A percentile compares a stretch with the other conserved stretches of the same genome.
phyloP scores from a whole-genome alignment of 192 early-diverging fungal species.

The Phycomyces nitens region DNA sequence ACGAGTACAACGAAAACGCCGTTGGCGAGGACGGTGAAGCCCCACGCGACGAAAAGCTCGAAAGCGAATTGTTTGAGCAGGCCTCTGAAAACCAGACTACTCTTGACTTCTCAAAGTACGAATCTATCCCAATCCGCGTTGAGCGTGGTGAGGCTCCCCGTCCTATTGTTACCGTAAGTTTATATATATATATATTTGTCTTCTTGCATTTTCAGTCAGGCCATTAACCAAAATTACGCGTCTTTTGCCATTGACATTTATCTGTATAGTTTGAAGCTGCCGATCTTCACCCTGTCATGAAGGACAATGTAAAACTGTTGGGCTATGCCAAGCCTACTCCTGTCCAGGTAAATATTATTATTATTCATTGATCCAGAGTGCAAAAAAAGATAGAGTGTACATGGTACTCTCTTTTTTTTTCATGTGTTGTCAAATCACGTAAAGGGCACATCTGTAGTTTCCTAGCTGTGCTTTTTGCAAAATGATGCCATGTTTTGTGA shows the following conservation, averaged over 20 bases:
- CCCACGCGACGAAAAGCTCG: slow-evolving; percentile 57
- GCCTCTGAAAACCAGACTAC: slow-evolving; percentile 57
- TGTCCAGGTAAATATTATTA: slow-evolving; percentile 52
- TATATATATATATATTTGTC: no score
- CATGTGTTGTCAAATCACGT: neutral
- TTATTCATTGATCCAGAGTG: no score
- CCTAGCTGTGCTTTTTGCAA: no score
- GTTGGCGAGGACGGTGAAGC: slow-evolving; percentile 55
- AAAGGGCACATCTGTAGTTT: no score
- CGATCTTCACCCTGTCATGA: slow-evolving; percentile 58
- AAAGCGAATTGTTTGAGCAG: slow-evolving; percentile 60
- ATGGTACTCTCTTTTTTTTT: no score
- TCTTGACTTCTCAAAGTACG: slow-evolving; percentile 78
- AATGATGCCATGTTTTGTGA: neutral
- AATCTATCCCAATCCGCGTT: slow-evolving; percentile 64
- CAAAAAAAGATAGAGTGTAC: no score
- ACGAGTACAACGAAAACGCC: slow-evolving; percentile 51
- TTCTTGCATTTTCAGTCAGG: slow-evolving; percentile 1
- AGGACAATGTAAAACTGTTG: slow-evolving; percentile 63
- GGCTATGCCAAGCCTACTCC: slow-evolving; percentile 74
- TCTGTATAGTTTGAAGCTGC: slow-evolving; percentile 57
- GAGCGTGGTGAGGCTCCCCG: slow-evolving; percentile 52
- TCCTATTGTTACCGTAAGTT: slow-evolving; percentile 46
- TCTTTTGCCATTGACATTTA: neutral
- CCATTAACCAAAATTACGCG: no score